These are phyloP conservation scores for Volvox reticuliferus DNA, from an alignment of 139 green algal genomes.

Conservation along the genomic window DNA sequence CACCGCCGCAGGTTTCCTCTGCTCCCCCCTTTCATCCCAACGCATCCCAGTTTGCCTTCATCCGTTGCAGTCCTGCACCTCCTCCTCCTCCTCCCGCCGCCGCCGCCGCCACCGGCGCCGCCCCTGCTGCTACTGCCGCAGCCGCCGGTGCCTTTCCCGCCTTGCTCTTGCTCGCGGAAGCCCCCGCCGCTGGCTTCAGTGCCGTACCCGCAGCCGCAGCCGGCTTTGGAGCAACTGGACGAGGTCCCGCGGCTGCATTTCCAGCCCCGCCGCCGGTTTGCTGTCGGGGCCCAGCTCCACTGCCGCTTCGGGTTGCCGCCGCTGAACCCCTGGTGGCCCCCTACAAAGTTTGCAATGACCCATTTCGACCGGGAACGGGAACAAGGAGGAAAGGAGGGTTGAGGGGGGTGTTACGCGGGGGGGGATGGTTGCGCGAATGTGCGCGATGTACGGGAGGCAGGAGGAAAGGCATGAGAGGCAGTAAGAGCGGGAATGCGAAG, in stretches of 20 bases:
- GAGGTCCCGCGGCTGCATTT: neutral
- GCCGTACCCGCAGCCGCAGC: neutral
- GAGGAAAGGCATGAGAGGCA: too few species aligned
- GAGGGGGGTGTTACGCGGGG: too few species aligned
- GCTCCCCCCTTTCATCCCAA: neutral
- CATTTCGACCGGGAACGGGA: too few species aligned
- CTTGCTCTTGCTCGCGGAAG: neutral
- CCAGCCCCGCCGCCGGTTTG: neutral
- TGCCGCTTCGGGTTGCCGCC: neutral
- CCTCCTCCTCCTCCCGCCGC: neutral
- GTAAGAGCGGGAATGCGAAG: too few species aligned
- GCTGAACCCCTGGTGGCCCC: too few species aligned
- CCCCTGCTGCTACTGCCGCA: neutral
- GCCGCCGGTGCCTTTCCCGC: neutral
- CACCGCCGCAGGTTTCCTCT: too few species aligned
- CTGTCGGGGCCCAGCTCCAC: neutral
- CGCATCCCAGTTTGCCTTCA: constrained; percentile 44
- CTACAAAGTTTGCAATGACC: too few species aligned
- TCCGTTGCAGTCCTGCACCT: neutral
- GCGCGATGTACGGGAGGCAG: too few species aligned
- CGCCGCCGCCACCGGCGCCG: neutral
- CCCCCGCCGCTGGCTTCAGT: neutral
- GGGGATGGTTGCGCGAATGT: too few species aligned
- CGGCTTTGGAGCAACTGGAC: neutral
- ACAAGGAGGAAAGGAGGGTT: too few species aligned